phyloP scores from a whole-genome alignment of 805 yeast genomes.

The Wickerhamiella kurtzmanii region DNA sequence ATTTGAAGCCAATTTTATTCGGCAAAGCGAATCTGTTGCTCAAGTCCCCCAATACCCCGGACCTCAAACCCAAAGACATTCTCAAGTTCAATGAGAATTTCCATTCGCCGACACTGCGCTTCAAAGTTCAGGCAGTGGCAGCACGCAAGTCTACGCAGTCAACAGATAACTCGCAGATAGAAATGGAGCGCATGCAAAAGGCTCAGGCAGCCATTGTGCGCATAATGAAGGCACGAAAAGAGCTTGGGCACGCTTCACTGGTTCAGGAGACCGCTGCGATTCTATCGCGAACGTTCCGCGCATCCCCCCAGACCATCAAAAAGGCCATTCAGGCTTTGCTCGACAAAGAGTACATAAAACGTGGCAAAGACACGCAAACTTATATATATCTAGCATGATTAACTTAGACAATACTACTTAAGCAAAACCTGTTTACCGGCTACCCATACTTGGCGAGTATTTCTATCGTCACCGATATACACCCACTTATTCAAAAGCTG shows the following conservation, averaged over 20 bases:
- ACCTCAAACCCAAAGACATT: conserved; percentile 35
- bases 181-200: conserved; percentile 58
- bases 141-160: conserved; percentile 23
- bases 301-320: conserved; percentile 73
- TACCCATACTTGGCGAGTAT: conserved; percentile 69
- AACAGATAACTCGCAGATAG: conserved; percentile 41
- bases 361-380: conserved; percentile 37
- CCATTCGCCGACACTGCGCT: conserved; percentile 39
- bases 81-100: conserved; percentile 44
- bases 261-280: conserved; percentile 79
- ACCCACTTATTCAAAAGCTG: conserved; percentile 77
- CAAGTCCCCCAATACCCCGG: conserved; percentile 39
- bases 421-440: conserved; percentile 43
- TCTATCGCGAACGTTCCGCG: conserved; percentile 66
- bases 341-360: conserved; percentile 68
- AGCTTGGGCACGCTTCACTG: conserved; percentile 59
- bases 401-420: no score
- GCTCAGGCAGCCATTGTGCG: conserved; percentile 88
- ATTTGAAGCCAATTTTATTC: conserved; percentile 69
- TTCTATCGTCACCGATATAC: conserved; percentile 88
- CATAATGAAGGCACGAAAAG: conserved; percentile 86
- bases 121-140: conserved; percentile 62
- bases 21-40: conserved; percentile 51
- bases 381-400: conserved; percentile 16
- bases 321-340: conserved; percentile 73